A percentile compares a stretch with the other conserved stretches of the same genome.
These are phyloP conservation scores for Boletus sp. DNA, from an alignment of 768 basidiomycete genomes.

Conservation along the genomic window DNA sequence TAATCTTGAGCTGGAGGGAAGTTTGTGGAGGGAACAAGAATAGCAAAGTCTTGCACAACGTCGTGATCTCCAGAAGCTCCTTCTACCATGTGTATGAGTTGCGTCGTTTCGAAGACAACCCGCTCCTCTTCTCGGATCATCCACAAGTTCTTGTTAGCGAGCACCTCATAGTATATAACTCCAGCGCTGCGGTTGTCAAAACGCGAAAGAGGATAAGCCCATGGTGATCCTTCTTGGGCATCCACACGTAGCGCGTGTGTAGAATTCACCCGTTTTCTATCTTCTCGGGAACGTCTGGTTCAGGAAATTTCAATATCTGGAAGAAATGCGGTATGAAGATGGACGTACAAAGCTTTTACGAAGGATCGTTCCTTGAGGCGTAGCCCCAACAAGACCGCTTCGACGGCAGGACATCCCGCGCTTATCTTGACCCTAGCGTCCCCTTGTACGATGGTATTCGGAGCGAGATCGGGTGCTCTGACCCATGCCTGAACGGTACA, in stretches of 20 bases:
- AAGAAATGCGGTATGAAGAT: not conserved
- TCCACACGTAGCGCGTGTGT: rapidly evolving
- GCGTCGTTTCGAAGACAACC: conserved; percentile 13
- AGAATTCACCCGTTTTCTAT: not conserved
- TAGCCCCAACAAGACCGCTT: conserved; percentile 7
- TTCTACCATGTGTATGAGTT: not conserved
- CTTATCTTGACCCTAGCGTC: conserved; percentile 18
- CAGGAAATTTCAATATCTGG: not conserved
- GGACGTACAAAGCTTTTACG: conserved; percentile 11
- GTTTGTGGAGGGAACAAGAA: conserved; percentile 24
- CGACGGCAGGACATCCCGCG: conserved; percentile 9
- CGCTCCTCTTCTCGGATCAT: conserved; percentile 18
- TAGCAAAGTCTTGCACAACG: conserved; percentile 9
- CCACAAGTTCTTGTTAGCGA: conserved; percentile 17
- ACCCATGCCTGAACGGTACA: conserved; percentile 17
- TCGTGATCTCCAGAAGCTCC: not conserved
- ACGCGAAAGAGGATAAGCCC: not conserved
- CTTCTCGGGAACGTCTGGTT: conserved; percentile 6
- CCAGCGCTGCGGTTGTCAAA: not conserved
- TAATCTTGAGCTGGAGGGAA: conserved; percentile 15
- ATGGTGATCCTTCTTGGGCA: not conserved
- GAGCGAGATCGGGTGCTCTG: conserved; percentile 20
- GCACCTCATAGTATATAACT: not conserved
- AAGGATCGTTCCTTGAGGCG: conserved; percentile 23
- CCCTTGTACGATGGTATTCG: conserved; percentile 8